These are phyloP conservation scores for Clathrus columnatus DNA, from an alignment of 768 basidiomycete species.

Conservation along the genomic window DNA sequence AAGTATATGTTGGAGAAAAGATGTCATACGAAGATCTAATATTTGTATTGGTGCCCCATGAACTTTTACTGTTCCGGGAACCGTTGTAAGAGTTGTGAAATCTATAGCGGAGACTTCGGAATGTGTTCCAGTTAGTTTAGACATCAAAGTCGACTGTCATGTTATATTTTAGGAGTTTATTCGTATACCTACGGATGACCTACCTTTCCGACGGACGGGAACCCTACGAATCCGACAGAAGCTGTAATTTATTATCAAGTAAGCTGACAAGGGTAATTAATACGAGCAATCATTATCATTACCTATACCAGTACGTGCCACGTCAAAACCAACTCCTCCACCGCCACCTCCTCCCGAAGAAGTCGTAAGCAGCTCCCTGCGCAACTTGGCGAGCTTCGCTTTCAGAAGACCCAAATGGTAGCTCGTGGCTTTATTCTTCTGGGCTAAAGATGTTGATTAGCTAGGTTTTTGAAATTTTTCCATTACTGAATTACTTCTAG, in stretches of 20 bases:
- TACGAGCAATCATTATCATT: background rate
- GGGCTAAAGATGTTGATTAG: conserved; percentile 41
- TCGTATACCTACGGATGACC: conserved; percentile 5
- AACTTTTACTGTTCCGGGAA: conserved; percentile 89
- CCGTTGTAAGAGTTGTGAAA: conserved; percentile 93
- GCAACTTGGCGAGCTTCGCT: conserved; percentile 95
- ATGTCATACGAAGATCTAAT: conserved; percentile 69
- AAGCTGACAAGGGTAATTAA: conserved; percentile 18
- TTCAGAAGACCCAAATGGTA: conserved; percentile 96
- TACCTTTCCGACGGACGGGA: conserved; percentile 94
- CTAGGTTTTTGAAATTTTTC: background rate
- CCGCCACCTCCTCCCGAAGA: conserved; percentile 74
- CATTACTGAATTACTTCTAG: conserved; percentile 55
- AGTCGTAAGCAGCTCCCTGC: conserved; percentile 84
- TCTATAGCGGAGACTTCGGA: conserved; percentile 95
- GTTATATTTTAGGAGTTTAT: conserved; percentile 9
- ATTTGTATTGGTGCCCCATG: conserved; percentile 97
- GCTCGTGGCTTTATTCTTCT: conserved; percentile 94
- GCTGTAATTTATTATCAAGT: conserved; percentile 35
- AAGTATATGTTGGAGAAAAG: background rate
- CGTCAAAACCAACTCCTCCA: conserved; percentile 89
- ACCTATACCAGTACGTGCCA: conserved; percentile 86
- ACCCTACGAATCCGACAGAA: conserved; percentile 84
- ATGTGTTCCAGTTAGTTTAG: conserved; percentile 91
- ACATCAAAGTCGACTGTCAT: conserved; percentile 82